Evolutionary conservation across 2,329 filamentous ascomycete species (phyloP), one percentile per base, ranked within the genome.

Genomic region (Alternaria triticimaculans): DNA sequence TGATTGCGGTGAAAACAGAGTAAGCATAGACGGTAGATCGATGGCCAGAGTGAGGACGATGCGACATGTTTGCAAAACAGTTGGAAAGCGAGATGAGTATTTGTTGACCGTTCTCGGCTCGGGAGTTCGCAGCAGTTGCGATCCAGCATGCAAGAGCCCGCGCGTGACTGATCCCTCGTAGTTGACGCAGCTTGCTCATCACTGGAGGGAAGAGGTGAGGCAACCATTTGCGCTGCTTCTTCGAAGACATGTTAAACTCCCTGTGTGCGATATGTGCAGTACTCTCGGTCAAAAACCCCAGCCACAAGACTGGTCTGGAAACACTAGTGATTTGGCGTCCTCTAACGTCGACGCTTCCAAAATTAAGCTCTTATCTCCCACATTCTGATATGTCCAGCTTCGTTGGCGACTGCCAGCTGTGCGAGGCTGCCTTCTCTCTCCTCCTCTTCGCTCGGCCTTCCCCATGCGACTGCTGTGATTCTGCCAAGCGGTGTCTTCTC

Each of bases 401-500:
- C 95, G 75, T 97, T 98, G 18, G 90, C 95, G 56, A 98, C 92
- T 11, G 93, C 93, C 68, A 99, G 78, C 73, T 94, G 71, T 9
- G 76, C 76, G 25, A 76, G 57, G 58, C 75, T 75, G 6, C 81
- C 93, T 82, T 92, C 94, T 37, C 94, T 74, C 70, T 85, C 87
- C 15, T 88, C 82, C 48, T 84, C 84, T 49, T 81, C 78, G 11
- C 74, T 72, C 4, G 82, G 83, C 18, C 74, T 77, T 3, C 79
- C 82, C 72, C 83, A 84, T 18, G 84, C 82, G 67, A 87, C 76
- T 11, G 82, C 77, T 3, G 92, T 92, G 69, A 98, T 89, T 63
- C 93, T 87, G 0, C 96, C 96, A 65, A 99, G 81, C 1, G 94
- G 94, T 60, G 96, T 99, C 78, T 92, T 90, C 67, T 89, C 88